Conservation (phyloP, 768 basidiomycete species). For the Mycena chlorophos region DNA sequence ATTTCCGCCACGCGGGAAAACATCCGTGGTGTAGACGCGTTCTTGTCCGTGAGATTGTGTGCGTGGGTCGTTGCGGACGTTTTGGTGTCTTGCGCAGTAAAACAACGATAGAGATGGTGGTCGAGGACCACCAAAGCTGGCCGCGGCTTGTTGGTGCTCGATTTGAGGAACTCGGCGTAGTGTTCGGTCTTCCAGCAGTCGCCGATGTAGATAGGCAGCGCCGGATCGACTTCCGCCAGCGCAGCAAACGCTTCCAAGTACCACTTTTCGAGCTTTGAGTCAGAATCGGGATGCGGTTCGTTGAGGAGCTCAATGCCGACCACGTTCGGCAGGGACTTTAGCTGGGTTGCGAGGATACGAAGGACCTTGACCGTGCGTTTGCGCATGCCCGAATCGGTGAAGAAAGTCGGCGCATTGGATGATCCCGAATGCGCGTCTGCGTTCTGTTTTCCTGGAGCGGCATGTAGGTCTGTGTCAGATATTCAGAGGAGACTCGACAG, state of each 20-base stretch:
- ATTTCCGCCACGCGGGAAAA: slow-evolving; percentile 37
- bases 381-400: slow-evolving; percentile 45
- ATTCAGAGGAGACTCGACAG: background rate
- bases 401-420: slow-evolving; percentile 52
- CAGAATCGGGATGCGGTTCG: slow-evolving; percentile 53
- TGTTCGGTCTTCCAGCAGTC: slow-evolving; percentile 75
- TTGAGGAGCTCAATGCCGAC: slow-evolving; percentile 64
- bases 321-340: slow-evolving; percentile 42
- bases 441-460: slow-evolving; percentile 77
- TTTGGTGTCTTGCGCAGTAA: slow-evolving; percentile 57
- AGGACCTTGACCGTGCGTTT: slow-evolving; percentile 51
- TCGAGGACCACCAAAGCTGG: slow-evolving; percentile 60
- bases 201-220: slow-evolving; percentile 68
- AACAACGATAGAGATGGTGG: slow-evolving; percentile 84
- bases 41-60: slow-evolving; percentile 41
- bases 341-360: slow-evolving; percentile 40
- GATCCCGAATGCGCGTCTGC: slow-evolving; percentile 66
- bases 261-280: slow-evolving; percentile 58
- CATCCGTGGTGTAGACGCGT: slow-evolving; percentile 39
- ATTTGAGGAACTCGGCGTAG: slow-evolving; percentile 57
- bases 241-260: slow-evolving; percentile 57
- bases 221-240: slow-evolving; percentile 50
- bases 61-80: slow-evolving; percentile 59
- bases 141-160: slow-evolving; percentile 16
- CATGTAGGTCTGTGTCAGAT: slow-evolving; percentile 57